Base-by-base conservation (phyloP, 73 alveolate species). In the Stentor coeruleus region DNA sequence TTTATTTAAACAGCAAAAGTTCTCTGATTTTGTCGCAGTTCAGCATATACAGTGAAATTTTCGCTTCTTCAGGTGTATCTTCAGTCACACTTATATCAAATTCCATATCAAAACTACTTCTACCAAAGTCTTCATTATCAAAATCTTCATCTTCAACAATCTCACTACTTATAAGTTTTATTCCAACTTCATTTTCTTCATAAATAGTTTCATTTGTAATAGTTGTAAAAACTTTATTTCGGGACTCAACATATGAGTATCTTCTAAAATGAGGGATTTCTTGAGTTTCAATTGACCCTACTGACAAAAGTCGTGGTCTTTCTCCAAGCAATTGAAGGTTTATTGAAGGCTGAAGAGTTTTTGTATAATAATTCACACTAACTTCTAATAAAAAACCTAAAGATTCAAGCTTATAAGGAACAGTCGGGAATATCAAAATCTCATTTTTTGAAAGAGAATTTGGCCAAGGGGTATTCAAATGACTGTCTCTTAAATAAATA, bases 121-220 rank as follows among this genome's bases (percentile, higher is more conserved):
- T 66, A 1, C 40, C 79, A 33, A 66, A 66, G n/a, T 33, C 39
- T 14, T 66, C 37, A 28, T 66, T 66, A 28, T 66, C 79, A 20
- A 31, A 66, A 28, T 20, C 36, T 26, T 37, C n/a, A 33, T 31
- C 37, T 66, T 66, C 79, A 66, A 20, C 14, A 66, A 20, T 66
- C n/a, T 20, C 79, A 66, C 79, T 66, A 11, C 40, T 20, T 14
- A 66, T 66, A 33, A 66, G 79, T 66, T 66, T 66, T 20, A 66
- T 66, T 20, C 79, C 79, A 11, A 31, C n/a, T 31, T 66, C 79
- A 31, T 66, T 66, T 20, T 66, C 79, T 66, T 66, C 79, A 66
- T 66, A 66, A 26, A 66, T 28, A 31, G 49, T 66, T 66, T 66
- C 42, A 20, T 26, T 20, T 37, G n/a, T 15, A 33, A 66, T 66